Conservation (phyloP, 2,329 filamentous ascomycete genomes). For the Drechslera avenae region DNA sequence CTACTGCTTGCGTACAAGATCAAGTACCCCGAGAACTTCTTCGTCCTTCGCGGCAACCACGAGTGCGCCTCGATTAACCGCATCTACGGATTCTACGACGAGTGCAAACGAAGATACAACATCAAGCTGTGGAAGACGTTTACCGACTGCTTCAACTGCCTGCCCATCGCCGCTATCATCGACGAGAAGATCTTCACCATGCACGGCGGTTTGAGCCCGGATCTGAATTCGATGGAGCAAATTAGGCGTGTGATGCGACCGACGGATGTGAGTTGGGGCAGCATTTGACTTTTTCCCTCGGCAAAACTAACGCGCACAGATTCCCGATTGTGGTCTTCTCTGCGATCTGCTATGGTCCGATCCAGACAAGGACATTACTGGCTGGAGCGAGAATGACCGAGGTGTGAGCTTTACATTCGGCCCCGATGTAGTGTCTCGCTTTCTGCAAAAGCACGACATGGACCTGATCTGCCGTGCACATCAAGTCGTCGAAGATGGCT, state of each 20-base stretch:
- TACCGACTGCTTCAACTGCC: slow-evolving; percentile 98
- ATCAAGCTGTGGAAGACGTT: slow-evolving; percentile 99
- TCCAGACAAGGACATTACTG: slow-evolving; percentile 98
- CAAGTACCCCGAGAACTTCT: slow-evolving; percentile 97
- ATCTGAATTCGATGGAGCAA: slow-evolving; percentile 99
- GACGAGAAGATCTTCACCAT: slow-evolving; percentile 99
- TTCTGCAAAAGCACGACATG: slow-evolving; percentile 99
- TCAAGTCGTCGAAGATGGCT: slow-evolving; percentile 98
- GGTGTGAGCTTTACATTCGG: slow-evolving; percentile 99
- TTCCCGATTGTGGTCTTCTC: slow-evolving; percentile 94
- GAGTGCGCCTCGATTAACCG: slow-evolving; percentile 96
- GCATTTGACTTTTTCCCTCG: neutral
- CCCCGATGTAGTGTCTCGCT: slow-evolving; percentile 93
- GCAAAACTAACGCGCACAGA: slow-evolving; percentile 65
- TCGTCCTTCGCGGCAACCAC: slow-evolving; percentile 90
- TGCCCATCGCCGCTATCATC: slow-evolving; percentile 97
- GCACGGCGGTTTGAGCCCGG: slow-evolving; percentile 96
- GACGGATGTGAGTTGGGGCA: slow-evolving; percentile 78
- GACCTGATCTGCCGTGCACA: slow-evolving; percentile 98
- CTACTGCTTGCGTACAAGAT: slow-evolving; percentile 94
- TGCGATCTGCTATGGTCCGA: slow-evolving; percentile 99
- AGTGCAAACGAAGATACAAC: slow-evolving; percentile 94
- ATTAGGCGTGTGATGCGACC: slow-evolving; percentile 98
- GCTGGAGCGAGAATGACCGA: slow-evolving; percentile 98
- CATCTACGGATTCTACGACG: slow-evolving; percentile 97